Base-by-base conservation (phyloP, 2,329 filamentous ascomycete genomes). In the Taxawa tesnikishii region DNA sequence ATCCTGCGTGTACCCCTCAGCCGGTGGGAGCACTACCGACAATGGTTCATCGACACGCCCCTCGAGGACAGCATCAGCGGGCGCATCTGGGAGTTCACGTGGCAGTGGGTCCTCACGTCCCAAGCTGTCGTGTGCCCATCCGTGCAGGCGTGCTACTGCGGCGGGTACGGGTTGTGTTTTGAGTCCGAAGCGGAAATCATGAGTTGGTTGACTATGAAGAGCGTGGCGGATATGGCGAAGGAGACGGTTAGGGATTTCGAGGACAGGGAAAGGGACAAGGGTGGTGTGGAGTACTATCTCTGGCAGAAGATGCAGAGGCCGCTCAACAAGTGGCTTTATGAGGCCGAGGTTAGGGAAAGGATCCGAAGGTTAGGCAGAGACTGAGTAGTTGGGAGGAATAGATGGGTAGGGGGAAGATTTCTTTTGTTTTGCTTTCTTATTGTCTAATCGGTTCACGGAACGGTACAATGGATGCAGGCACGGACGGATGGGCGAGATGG, bases 81-180 rank as follows among this genome's bases (percentile, higher is more conserved):
- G 3, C 60, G 73, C 2, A 60, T 76, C n/a, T 76, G 71, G 59
- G 73, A 78, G 47, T 77, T 76, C 45, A 51, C 73, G 2, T 78
- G 73, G 73, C 72, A 75, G 37, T 71, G 65, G 36, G 59, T 77
- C n/a, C 76, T 76, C 47, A 68, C 70, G 0, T 66, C 64, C 2
- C 37, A 56, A 13, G 55, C 60, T 4, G 48, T 63, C 9, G 56
- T 60, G 32, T 72, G 68, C 42, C 65, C 67, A 1, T 51, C 55
- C 32, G 67, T 74, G 51, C 60, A 67, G 34, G 51, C 67, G 0
- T 79, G 75, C 52, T 73, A 73, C 37, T 79, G 75, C 47, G 73
- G 78, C 38, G 72, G 70, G 6, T 79, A 68, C 32, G 74, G 74
- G 1, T 52, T 72, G 6, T 79, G 75, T 45, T 77, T 76, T 40